A percentile compares a stretch with the other conserved stretches of the same genome.
phyloP scores from a whole-genome alignment of 2,329 filamentous ascomycete species.

The Fusarium udum region DNA sequence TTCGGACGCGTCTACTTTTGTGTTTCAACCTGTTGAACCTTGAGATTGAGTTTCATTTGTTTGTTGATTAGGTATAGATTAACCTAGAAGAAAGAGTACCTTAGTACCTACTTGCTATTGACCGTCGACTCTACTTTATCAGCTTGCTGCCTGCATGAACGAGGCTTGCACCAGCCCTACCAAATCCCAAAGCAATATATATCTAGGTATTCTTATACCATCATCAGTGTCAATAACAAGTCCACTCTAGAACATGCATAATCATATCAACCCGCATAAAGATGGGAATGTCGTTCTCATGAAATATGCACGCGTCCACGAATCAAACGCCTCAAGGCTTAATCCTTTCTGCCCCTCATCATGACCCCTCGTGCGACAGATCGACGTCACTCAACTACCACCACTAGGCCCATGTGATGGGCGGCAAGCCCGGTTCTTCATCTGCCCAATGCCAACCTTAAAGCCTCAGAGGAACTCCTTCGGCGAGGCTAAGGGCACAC shows the following conservation, averaged over 20 bases:
- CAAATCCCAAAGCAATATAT: too few species aligned
- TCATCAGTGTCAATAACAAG: not conserved
- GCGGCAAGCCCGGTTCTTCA: conserved; percentile 33
- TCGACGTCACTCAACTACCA: conserved; percentile 31
- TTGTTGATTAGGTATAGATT: not conserved
- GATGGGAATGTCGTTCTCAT: not conserved
- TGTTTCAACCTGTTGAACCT: not conserved
- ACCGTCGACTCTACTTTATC: not conserved
- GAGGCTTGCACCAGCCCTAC: not conserved
- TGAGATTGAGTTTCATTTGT: not conserved
- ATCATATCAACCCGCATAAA: not conserved
- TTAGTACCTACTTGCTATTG: too few species aligned
- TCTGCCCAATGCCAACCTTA: not conserved
- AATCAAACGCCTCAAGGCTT: conserved; percentile 1
- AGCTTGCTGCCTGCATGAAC: not conserved
- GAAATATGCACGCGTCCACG: conserved; percentile 1
- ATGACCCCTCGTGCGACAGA: conserved; percentile 22
- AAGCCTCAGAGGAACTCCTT: conserved; percentile 10
- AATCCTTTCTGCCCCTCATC: conserved; percentile 9
- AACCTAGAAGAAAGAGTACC: not conserved
- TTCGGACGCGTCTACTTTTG: conserved; percentile 14
- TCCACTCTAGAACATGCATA: conserved; percentile 2
- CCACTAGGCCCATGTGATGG: conserved; percentile 30
- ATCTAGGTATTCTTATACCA: not conserved
- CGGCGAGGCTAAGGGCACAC: not conserved